Percentiles rank a stretch among this genome's conserved stretches.
phyloP scores from a whole-genome alignment of 164 flowering plant species.

The Taxillus chinensis region DNA sequence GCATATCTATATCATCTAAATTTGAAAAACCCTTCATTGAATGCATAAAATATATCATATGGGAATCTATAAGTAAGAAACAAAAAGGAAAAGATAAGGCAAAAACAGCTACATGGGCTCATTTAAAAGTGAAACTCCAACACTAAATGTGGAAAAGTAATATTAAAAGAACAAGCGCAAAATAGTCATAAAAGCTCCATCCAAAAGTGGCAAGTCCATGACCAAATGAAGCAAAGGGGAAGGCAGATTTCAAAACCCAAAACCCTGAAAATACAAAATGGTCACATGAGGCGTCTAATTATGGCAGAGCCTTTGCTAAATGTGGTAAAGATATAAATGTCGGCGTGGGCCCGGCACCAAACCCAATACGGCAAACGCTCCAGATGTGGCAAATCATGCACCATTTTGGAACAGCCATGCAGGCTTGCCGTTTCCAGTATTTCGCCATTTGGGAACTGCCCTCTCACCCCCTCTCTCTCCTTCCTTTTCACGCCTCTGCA shows the following conservation, averaged over 20 bases:
- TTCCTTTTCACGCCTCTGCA: not conserved
- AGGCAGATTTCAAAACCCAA: not conserved
- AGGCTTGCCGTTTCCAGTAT: conserved; percentile 37
- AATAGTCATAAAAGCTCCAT: not conserved
- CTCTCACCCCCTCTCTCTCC: conserved; percentile 9
- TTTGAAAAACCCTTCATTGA: not conserved
- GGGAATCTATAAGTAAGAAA: not conserved
- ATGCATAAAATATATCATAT: not conserved
- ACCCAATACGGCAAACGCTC: conserved; percentile 6
- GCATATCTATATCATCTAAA: not conserved
- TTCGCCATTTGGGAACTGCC: conserved; percentile 26
- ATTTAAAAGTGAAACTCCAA: not conserved
- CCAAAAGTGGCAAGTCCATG: not conserved
- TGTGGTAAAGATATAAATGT: not conserved
- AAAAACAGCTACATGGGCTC: too few species aligned
- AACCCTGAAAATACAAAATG: not conserved
- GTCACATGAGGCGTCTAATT: not conserved
- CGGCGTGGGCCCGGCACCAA: conserved; percentile 11
- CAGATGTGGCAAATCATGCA: conserved; percentile 31
- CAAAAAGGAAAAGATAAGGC: not conserved
- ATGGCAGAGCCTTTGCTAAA: not conserved
- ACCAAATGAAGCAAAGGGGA: not conserved
- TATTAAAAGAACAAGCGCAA: not conserved
- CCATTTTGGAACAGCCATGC: conserved; percentile 34
- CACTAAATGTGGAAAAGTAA: not conserved